phyloP scores from a whole-genome alignment of 2,329 filamentous ascomycete genomes.

The Oidium heveae region DNA sequence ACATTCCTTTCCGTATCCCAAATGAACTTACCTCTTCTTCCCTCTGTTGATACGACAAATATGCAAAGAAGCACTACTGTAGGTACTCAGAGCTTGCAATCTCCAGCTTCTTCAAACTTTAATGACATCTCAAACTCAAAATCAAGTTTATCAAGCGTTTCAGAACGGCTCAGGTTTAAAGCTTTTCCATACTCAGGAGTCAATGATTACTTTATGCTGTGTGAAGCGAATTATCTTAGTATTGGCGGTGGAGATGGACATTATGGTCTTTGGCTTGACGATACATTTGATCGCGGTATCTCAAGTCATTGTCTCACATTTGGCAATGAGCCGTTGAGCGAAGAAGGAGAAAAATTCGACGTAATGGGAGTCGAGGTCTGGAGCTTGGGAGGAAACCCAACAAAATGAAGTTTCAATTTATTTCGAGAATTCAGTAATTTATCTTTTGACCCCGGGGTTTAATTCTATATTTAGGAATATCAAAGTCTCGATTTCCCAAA shows the following conservation, averaged over 20 bases:
- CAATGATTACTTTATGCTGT: slow-evolving; percentile 93
- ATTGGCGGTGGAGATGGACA: slow-evolving; percentile 73
- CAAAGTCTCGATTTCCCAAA: too few species aligned
- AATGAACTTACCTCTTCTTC: slow-evolving; percentile 36
- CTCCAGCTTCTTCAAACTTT: too few species aligned
- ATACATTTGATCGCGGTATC: slow-evolving; percentile 59
- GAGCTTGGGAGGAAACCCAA: slow-evolving; percentile 40
- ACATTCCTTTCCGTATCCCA: slow-evolving; percentile 25
- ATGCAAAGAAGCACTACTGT: slow-evolving; percentile 35
- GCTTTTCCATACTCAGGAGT: slow-evolving; percentile 89
- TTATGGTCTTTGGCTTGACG: slow-evolving; percentile 84
- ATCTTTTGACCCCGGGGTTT: too few species aligned
- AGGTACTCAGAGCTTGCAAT: slow-evolving; percentile 3
- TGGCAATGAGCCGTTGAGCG: slow-evolving; percentile 79
- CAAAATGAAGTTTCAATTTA: too few species aligned
- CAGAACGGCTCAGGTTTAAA: slow-evolving; percentile 74
- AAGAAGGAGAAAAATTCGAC: slow-evolving; percentile 79
- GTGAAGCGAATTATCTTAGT: slow-evolving; percentile 62
- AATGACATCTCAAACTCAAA: slow-evolving; percentile 14
- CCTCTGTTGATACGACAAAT: slow-evolving; percentile 38
- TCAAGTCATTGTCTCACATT: slow-evolving; percentile 74
- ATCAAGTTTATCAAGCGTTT: slow-evolving; percentile 16
- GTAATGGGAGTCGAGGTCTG: slow-evolving; percentile 80
- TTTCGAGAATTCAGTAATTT: too few species aligned
- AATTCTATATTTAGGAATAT: too few species aligned